Percentiles rank a stretch among this genome's conserved stretches.
Evolutionary conservation across 257 asterid species (phyloP).

Genomic region (Nicotiana attenuata): DNA sequence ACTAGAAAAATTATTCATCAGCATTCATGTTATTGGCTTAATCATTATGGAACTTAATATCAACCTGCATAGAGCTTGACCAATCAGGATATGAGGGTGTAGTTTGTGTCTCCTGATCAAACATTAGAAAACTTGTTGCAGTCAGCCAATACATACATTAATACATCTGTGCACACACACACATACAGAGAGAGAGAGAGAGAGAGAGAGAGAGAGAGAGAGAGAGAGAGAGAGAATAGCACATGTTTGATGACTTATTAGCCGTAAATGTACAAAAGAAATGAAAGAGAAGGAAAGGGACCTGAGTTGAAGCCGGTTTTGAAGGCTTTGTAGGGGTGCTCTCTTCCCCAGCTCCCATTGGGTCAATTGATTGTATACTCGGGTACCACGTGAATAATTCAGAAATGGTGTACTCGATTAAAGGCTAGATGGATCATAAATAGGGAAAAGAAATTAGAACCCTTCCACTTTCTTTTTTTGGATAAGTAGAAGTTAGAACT

Average conservation of each 20-base stretch:
- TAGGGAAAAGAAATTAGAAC: background rate
- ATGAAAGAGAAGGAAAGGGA: constrained; percentile 12
- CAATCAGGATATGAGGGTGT: constrained; percentile 82
- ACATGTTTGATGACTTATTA: background rate
- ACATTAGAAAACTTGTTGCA: constrained; percentile 8
- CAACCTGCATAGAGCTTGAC: constrained; percentile 86
- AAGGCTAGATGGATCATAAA: constrained; percentile 4
- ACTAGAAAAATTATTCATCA: background rate
- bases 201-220: background rate
- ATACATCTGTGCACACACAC: too few species aligned
- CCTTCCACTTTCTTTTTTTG: background rate
- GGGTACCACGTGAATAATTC: constrained; percentile 16
- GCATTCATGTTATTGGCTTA: background rate
- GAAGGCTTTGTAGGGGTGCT: constrained; percentile 59
- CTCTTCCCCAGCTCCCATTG: constrained; percentile 82
- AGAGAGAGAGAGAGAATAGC: background rate
- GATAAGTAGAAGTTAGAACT: background rate
- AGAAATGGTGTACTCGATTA: constrained; percentile 10
- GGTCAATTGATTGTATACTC: constrained; percentile 26
- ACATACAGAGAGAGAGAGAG: background rate
- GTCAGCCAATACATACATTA: background rate
- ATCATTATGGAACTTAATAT: background rate
- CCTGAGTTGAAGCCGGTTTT: constrained; percentile 60
- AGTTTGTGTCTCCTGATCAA: constrained; percentile 59
- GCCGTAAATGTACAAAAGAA: background rate